Base-by-base conservation (phyloP, 2,329 filamentous ascomycete genomes). In the Escovopsis sp. region DNA sequence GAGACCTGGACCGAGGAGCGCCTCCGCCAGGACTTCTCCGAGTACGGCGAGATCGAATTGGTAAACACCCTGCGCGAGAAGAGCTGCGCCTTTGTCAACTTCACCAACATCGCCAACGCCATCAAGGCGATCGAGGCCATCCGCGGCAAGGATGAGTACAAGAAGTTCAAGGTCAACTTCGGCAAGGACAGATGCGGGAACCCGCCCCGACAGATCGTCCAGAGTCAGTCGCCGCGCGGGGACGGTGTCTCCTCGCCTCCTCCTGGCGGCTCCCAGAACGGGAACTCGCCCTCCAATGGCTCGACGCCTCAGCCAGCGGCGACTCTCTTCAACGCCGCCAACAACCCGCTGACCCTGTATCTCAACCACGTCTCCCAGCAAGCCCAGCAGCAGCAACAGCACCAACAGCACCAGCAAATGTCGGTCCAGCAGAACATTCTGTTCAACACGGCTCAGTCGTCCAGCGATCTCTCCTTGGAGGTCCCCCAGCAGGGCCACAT, bases 81-180 rank as follows among this genome's bases (percentile, higher is more conserved):
- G 79, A 95, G 88, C 68, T 98, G 91, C 62, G 91, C 91, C 0
- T 98, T 98, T 60, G 91, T 98, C 61, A 98, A 98, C 68, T 98
- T 98, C 62, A 98, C 91, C 59, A 98, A 98, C 67, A 98, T 98
- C 59, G 91, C 91, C 58, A 98, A 98, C 55, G 91, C 91, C 40
- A 98, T 98, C 71, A 98, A 98, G 70, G 91, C 91, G 1, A 98
- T 98, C 50, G 91, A 98, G 65, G 91, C 88, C 19, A 80, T 98
- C 50, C 80, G 91, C 45, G 84, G 87, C 57, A 87, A 88, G 58
- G 91, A 96, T 36, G 91, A 98, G 57, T 98, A 98, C 72, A 85
- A 80, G 64, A 81, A 91, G 55, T 98, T 98, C 78, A 98, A 98
- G 74, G 89, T 98, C 61, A 98, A 98, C 69, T 98, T 98, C 59